Evolutionary conservation across 129 eudicot genomes (phyloP).

Genomic region (Flaveria bidentis): DNA sequence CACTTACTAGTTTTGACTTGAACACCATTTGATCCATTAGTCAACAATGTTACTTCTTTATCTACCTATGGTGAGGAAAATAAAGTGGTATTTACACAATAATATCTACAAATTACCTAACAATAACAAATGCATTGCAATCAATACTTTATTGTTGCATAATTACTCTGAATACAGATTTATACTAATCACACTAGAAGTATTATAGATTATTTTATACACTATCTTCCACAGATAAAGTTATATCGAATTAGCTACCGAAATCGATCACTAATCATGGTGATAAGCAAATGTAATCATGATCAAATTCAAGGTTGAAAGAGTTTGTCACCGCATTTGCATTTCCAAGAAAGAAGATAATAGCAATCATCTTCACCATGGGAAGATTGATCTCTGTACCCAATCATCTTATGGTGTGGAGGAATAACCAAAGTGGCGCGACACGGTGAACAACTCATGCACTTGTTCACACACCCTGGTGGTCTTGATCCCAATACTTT

Average conservation of each 20-base stretch:
- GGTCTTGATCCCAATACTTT: slow-evolving; percentile 70
- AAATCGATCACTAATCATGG: slow-evolving; percentile 26
- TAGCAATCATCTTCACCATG: slow-evolving; percentile 69
- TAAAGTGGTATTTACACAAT: neutral
- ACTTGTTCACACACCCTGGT: slow-evolving; percentile 65
- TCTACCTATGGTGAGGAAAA: neutral
- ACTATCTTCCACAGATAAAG: slow-evolving; percentile 31
- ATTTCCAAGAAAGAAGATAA: slow-evolving; percentile 94
- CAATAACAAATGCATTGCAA: neutral
- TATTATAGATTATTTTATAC: slow-evolving; percentile 25
- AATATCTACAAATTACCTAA: neutral
- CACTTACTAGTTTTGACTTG: neutral
- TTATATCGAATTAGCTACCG: slow-evolving; percentile 9
- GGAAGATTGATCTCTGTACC: slow-evolving; percentile 27
- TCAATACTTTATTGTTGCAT: slow-evolving; percentile 9
- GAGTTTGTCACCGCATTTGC: slow-evolving; percentile 83
- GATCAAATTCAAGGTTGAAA: slow-evolving; percentile 63
- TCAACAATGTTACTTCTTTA: neutral
- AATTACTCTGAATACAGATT: slow-evolving; percentile 22
- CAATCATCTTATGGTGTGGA: slow-evolving; percentile 44
- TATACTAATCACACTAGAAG: slow-evolving; percentile 25
- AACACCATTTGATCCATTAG: neutral
- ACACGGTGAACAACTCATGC: slow-evolving; percentile 75
- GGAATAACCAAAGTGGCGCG: slow-evolving; percentile 68
- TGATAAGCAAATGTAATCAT: neutral